These are phyloP conservation scores for Achlya hypogyna DNA, from an alignment of 352 stramenopile species.

Conservation along the genomic window DNA sequence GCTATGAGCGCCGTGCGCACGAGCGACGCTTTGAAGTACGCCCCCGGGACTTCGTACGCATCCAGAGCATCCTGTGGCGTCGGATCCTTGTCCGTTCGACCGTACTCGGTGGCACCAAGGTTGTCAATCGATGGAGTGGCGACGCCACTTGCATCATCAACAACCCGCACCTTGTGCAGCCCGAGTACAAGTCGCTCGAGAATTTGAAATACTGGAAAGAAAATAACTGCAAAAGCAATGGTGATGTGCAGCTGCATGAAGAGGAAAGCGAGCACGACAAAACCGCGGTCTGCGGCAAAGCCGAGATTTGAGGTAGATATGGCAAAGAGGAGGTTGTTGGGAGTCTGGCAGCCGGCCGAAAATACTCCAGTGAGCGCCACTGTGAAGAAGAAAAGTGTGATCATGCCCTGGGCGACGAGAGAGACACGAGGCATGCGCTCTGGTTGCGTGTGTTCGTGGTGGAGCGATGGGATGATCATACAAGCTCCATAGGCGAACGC, in stretches of 20 bases:
- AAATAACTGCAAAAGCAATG: conserved; percentile 53
- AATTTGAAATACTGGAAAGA: conserved; percentile 52
- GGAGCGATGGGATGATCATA: conserved; percentile 21
- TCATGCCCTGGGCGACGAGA: conserved; percentile 13
- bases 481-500: conserved; percentile 21
- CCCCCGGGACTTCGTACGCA: background rate
- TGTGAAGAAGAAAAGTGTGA: conserved; percentile 24
- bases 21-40: conserved; percentile 12
- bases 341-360: conserved; percentile 20
- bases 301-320: conserved; percentile 34
- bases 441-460: conserved; percentile 21
- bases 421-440: conserved; percentile 20
- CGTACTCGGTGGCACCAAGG: background rate
- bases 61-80: background rate
- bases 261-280: conserved; percentile 36
- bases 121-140: background rate
- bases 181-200: conserved; percentile 45
- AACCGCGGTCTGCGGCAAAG: conserved; percentile 34
- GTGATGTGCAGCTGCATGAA: conserved; percentile 51
- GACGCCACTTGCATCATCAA: background rate
- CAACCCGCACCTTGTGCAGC: conserved; percentile 33
- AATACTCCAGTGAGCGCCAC: conserved; percentile 46
- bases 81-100: background rate
- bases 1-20: conserved; percentile 26
- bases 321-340: conserved; percentile 64